Evolutionary conservation across 257 asterid species (phyloP).

Genomic region (Ballota nigra): DNA sequence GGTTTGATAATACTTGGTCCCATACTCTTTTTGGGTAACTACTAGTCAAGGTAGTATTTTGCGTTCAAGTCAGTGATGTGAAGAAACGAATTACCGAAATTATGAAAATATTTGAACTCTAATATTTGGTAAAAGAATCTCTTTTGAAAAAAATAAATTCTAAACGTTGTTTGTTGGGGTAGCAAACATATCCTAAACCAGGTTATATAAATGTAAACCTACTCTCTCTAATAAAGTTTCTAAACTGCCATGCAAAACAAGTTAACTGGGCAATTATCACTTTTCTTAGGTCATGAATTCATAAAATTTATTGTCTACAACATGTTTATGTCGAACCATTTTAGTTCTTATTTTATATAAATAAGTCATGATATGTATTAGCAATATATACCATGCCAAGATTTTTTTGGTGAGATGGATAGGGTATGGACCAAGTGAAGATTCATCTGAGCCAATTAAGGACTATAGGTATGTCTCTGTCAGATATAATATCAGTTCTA

Average conservation of each 20-base stretch:
- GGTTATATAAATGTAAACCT: not conserved
- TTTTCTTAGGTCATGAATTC: not conserved
- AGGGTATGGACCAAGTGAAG: conserved; percentile 47
- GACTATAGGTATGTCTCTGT: conserved; percentile 30
- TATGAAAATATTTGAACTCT: no score
- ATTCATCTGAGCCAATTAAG: conserved; percentile 52
- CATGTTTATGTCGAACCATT: not conserved
- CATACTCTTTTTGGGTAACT: no score
- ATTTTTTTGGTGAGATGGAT: conserved; percentile 47
- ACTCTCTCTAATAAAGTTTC: not conserved
- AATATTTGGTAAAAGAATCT: no score
- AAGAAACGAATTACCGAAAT: no score
- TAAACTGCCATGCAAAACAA: not conserved
- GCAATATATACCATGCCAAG: conserved; percentile 11
- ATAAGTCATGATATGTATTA: not conserved
- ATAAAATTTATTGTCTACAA: conserved; percentile 1
- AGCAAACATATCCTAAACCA: not conserved
- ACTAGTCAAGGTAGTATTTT: no score
- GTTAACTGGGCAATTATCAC: not conserved
- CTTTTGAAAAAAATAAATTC: not conserved
- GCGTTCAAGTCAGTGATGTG: no score
- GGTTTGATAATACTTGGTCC: no score
- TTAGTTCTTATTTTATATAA: not conserved
- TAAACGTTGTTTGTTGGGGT: not conserved
- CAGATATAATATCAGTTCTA: no score